Conservation (phyloP, 768 basidiomycete species). For the Gymnopilus junonius region DNA sequence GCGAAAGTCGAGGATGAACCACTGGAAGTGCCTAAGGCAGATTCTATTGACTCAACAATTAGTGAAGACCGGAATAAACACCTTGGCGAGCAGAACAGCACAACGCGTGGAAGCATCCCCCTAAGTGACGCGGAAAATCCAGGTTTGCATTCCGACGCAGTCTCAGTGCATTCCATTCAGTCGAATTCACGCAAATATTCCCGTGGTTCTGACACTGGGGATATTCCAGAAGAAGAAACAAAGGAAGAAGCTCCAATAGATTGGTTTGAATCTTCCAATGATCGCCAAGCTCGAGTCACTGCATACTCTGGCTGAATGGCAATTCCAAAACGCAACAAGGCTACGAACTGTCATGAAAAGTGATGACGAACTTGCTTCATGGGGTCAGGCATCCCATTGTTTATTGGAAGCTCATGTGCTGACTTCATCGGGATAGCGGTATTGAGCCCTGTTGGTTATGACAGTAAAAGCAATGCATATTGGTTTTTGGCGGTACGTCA, state of each 20-base stretch:
- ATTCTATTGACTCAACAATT: neutral
- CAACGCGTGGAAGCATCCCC: neutral
- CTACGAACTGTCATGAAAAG: slow-evolving; percentile 74
- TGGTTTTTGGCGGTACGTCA: slow-evolving; percentile 79
- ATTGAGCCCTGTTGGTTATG: slow-evolving; percentile 87
- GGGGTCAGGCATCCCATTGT: slow-evolving; percentile 56
- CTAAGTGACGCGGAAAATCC: neutral
- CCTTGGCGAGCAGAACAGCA: neutral
- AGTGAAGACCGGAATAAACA: neutral
- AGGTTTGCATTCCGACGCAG: neutral
- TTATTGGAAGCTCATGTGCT: neutral
- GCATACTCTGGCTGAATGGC: slow-evolving; percentile 81
- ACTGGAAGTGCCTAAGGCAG: neutral
- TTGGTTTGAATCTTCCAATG: slow-evolving; percentile 76
- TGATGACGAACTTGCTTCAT: slow-evolving; percentile 77
- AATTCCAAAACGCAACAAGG: slow-evolving; percentile 78
- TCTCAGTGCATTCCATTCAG: slow-evolving; percentile 13
- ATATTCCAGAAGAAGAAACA: slow-evolving; percentile 18
- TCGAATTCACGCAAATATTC: slow-evolving; percentile 20
- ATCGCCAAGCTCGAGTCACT: slow-evolving; percentile 75
- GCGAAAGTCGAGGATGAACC: slow-evolving; percentile 17
- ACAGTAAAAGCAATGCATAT: slow-evolving; percentile 77
- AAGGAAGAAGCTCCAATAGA: slow-evolving; percentile 48
- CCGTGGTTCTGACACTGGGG: neutral
- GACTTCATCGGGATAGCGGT: slow-evolving; percentile 50